phyloP scores from a whole-genome alignment of 306 rosid species.

The Vicia faba region DNA sequence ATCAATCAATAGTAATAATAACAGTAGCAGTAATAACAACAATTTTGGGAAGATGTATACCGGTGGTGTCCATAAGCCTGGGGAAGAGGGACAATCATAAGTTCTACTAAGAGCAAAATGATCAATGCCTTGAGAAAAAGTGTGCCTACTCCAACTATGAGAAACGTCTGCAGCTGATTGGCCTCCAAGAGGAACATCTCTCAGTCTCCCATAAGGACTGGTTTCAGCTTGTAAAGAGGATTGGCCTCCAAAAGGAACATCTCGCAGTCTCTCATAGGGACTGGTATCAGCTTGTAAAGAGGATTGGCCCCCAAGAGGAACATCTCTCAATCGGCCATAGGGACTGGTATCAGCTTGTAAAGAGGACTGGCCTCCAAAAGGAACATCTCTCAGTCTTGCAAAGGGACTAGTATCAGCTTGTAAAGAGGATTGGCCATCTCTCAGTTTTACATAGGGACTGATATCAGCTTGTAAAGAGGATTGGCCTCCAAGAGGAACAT shows the following conservation, averaged over 20 bases:
- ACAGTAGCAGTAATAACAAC: constrained; percentile 9
- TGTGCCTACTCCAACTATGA: constrained; percentile 51
- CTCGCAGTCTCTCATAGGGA: constrained; percentile 39
- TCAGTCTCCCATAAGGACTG: constrained; percentile 57
- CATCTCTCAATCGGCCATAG: constrained; percentile 61
- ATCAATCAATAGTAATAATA: constrained; percentile 26
- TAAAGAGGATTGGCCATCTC: constrained; percentile 46
- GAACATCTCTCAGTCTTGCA: constrained; percentile 46
- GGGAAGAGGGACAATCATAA: constrained; percentile 69
- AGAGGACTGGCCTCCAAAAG: constrained; percentile 42
- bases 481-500: constrained; percentile 36
- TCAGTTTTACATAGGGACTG: too few relatives aligned
- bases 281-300: constrained; percentile 57
- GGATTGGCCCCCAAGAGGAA: constrained; percentile 39
- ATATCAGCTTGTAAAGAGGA: constrained; percentile 37
- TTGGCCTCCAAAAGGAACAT: constrained; percentile 38
- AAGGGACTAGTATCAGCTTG: constrained; percentile 51
- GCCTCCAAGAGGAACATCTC: constrained; percentile 51
- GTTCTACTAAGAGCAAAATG: constrained; percentile 57
- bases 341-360: constrained; percentile 54
- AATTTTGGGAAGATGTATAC: constrained; percentile 42
- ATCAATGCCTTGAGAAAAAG: constrained; percentile 62
- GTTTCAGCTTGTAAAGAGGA: constrained; percentile 55
- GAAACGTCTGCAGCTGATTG: constrained; percentile 49
- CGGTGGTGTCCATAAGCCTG: constrained; percentile 71